Base-by-base conservation (phyloP, 2,329 filamentous ascomycete species). In the Parastagonospora avenae region DNA sequence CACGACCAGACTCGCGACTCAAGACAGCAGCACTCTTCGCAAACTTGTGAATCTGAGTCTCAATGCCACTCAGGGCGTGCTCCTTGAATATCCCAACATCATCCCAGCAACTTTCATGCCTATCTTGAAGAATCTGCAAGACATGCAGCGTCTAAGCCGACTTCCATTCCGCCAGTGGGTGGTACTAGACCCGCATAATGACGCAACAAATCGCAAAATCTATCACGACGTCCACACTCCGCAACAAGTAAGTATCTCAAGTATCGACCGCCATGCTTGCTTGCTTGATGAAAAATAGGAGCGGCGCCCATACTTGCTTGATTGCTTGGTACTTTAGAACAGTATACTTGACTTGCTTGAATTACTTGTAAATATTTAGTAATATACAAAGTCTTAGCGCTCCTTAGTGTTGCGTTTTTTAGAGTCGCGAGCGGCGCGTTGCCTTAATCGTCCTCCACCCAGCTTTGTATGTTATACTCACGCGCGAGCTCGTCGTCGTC, bases 61-160 rank as follows among this genome's bases (percentile, higher is more conserved):
- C 14, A 10, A 46, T 27, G 51, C 44, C 5, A n/a, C 16, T 2
- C 53, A 30, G 4, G 68, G 63, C 2, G 15, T 67, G 0, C 46
- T 73, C 0, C 31, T 72, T 0, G 69, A 73, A 15, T 71, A 61
- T 24, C 66, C 69, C 0, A 54, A 57, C 1, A 49, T 72, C 4
- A 48, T 73, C 1, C 61, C 67, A 1, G 62, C 66, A 1, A 71
- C 69, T 1, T 73, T 73, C 12, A 46, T 61, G 1, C 70, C 68
- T 0, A 61, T 71, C 2, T 37, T 71, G 4, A 55, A 64, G 19
- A 64, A 57, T 11, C 16, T 70, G 16, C 54, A 67, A 45, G 36
- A 38, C 1, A 72, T 67, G 66, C 59, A 70, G 14, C 54, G 57
- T 0, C 15, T 61, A 4, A 55, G 55, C 4, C 52, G 52, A 8